Base-by-base conservation (phyloP, 2,329 filamentous ascomycete genomes). In the Cytospora paraplurivora region DNA sequence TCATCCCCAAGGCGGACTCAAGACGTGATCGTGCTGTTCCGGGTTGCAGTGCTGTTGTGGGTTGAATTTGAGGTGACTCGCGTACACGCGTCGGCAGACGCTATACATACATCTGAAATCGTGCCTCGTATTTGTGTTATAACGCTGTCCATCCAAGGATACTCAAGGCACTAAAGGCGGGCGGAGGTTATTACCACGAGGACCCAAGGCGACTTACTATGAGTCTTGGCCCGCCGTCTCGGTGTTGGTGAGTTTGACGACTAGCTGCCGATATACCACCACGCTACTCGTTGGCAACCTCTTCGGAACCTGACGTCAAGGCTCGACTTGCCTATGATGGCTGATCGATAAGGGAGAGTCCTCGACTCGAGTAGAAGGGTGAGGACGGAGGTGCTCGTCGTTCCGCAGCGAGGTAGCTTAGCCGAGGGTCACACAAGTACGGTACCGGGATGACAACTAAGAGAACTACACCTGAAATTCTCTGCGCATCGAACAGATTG, bases 331-430 rank as follows among this genome's bases (percentile, higher is more conserved):
- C 7, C 19, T 3, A 47, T 47, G 21, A 12, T 11, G 21, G n/a
- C n/a, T 47, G n/a, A 47, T 19, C n/a, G 17, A 15, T 12, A 38
- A 27, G 19, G 52, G 35, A 38, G 34, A 10, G 35, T 17, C 15
- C 44, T 17, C 44, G n/a, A 47, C 34, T 17, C 21, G 13, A 27
- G 51, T 27, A 7, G 8, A 41, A 21, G 49, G 37, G 35, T 15
- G 37, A 49, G 61, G 50, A 44, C 17, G 49, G n/a, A 49, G 47
- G 49, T 52, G 44, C 54, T 52, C 33, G 52, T 44, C 47, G 38
- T 41, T 13, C 13, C 13, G 4, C 38, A 41, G 50, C 32, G 38
- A 32, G 27, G 19, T 49, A 27, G 35, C 35, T 41, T 4, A 38
- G 17, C 15, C 41, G 35, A 56, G 33, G 27, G 53, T 21, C 53